Conservation (phyloP, 2,329 filamentous ascomycete genomes). For the Zarea fungicola region DNA sequence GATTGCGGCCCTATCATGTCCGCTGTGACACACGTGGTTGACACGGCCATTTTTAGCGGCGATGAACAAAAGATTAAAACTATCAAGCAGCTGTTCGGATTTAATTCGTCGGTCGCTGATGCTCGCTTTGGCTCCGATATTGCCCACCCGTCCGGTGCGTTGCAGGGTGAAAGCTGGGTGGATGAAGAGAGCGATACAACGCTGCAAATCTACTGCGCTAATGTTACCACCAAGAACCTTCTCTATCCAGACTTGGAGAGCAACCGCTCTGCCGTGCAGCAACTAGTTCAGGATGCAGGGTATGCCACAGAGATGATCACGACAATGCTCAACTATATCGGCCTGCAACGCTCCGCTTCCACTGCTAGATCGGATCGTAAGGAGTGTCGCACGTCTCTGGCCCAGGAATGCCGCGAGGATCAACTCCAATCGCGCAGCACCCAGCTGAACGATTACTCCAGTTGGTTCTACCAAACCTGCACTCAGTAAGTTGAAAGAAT, state of each 20-base stretch:
- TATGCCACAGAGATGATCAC: constrained; percentile 35
- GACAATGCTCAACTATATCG: constrained; percentile 48
- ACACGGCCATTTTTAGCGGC: constrained; percentile 44
- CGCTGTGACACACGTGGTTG: constrained; percentile 47
- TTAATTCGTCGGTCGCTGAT: constrained; percentile 17
- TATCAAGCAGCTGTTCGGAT: constrained; percentile 36
- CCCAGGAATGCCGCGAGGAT: background rate
- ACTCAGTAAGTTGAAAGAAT: constrained; percentile 44
- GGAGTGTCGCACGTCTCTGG: no score
- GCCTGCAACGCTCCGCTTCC: constrained; percentile 16
- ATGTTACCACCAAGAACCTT: constrained; percentile 35
- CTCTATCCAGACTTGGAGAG: constrained; percentile 37
- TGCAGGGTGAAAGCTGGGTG: constrained; percentile 52
- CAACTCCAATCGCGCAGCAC: background rate
- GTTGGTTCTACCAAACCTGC: constrained; percentile 51
- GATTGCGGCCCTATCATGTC: constrained; percentile 62
- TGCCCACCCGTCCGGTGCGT: constrained; percentile 33
- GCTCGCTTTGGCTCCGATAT: constrained; percentile 40
- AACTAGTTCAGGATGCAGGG: constrained; percentile 37
- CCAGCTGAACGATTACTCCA: constrained; percentile 21
- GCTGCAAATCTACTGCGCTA: constrained; percentile 45
- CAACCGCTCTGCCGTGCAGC: constrained; percentile 29
- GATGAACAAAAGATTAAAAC: constrained; percentile 27
- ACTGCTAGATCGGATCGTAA: background rate
- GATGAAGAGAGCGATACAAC: constrained; percentile 34